Conservation (phyloP, 306 rosid species). For the Quercus rubra region DNA sequence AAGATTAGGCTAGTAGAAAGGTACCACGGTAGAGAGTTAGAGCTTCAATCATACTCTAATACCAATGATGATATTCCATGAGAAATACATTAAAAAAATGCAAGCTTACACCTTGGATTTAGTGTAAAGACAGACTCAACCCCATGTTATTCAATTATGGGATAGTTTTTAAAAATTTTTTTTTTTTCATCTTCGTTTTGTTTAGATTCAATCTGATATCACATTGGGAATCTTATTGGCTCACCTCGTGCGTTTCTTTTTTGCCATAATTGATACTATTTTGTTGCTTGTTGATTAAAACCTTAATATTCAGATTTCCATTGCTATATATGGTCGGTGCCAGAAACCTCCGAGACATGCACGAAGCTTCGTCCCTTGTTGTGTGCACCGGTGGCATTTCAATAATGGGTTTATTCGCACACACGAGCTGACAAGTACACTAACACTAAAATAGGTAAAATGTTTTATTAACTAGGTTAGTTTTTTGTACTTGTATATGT, state of each 20-base stretch:
- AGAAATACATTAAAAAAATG: constrained; percentile 17
- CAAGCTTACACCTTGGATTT: constrained; percentile 57
- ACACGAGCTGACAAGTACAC: constrained; percentile 27
- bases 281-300: background rate
- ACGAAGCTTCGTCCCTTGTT: constrained; percentile 53
- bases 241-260: constrained; percentile 47
- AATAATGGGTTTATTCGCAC: background rate
- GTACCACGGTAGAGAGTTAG: constrained; percentile 23
- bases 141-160: constrained; percentile 71
- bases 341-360: constrained; percentile 44
- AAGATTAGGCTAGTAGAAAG: background rate
- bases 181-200: background rate
- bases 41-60: constrained; percentile 25
- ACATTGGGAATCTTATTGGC: constrained; percentile 43
- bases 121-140: constrained; percentile 61
- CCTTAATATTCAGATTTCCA: background rate
- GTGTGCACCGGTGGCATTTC: constrained; percentile 2
- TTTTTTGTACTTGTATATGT: background rate
- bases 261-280: constrained; percentile 31
- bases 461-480: background rate
- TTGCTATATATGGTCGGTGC: constrained; percentile 50
- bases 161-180: background rate
- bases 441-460: background rate
- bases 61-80: constrained; percentile 30
- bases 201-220: constrained; percentile 24